Evolutionary conservation across 225 moss, liverwort and hornwort genomes (phyloP), one percentile per base, ranked within the genome.

Genomic region (Sphagnum tenellum): DNA sequence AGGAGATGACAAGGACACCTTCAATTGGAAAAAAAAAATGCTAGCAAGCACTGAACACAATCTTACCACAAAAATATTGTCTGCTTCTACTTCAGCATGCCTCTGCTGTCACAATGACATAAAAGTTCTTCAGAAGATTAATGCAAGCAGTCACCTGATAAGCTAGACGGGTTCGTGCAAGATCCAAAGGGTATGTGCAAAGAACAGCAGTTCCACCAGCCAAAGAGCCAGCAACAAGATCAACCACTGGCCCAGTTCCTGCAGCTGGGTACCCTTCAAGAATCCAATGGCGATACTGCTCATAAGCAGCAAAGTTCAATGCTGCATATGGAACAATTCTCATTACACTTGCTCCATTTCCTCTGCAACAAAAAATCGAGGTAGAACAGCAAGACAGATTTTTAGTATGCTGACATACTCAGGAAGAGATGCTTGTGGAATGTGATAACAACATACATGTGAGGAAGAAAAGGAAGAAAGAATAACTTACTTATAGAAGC

Each of bases 281-380:
- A n/a, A 95, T 95, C 95, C 92, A 95, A 60, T 86, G 76, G 48
- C 89, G 84, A 47, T 92, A 95, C 79, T 92, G 91, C 81, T 95
- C 92, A 78, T 95, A 95, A 10, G 88, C 89, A 79, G 89, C 81
- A 70, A 95, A 95, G 68, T 95, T 89, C 66, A 95, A 73, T 59
- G 91, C 95, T 9, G 89, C 95, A 71, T 95, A 95, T 5, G 95
- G 95, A 11, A 95, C 89, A 67, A 92, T 89, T 61, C 92, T 89
- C 73, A 92, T 64, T 7, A 95, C 89, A 64, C 88, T 95, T 50
- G 91, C 92, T 70, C 95, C 95, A 70, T 95, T 92, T 72, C 95
- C 92, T 82, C 92, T 95, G 86, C 48, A 69, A 57, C 29, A 29
- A 29, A 29, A 29, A 29, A 29, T 29, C 52, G 1, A 52, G 52